Conservation (phyloP, 495 filamentous ascomycete species). For the Rostrohypoxylon terebratum region DNA sequence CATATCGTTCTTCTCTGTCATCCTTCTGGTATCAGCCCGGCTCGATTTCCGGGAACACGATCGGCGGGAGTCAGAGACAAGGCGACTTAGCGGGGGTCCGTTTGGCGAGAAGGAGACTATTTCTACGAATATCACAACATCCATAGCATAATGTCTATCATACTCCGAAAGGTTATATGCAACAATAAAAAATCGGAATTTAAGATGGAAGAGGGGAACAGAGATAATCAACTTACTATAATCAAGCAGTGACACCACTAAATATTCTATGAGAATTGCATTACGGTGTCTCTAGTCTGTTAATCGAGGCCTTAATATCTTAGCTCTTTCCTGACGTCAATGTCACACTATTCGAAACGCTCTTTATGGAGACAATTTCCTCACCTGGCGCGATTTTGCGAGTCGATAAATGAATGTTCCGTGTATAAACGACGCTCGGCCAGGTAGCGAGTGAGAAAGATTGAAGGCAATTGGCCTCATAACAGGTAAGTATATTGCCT, state of each 20-base stretch:
- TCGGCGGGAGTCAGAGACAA: background rate
- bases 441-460: too few relatives aligned
- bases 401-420: background rate
- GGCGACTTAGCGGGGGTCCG: background rate
- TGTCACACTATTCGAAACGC: background rate
- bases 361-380: background rate
- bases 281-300: background rate
- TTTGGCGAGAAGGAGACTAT: conserved; percentile 16
- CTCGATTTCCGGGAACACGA: conserved; percentile 35
- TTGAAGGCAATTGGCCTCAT: too few relatives aligned
- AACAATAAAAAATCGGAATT: too few relatives aligned
- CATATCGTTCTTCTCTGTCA: conserved; percentile 29
- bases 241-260: background rate
- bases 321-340: background rate
- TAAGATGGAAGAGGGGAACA: background rate
- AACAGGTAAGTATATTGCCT: too few relatives aligned
- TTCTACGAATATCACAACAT: background rate
- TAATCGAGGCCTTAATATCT: too few relatives aligned
- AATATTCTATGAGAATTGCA: background rate
- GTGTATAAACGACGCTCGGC: too few relatives aligned
- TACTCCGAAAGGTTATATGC: background rate
- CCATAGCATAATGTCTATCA: background rate
- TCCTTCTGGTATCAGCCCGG: conserved; percentile 28
- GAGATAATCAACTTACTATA: background rate
- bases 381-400: background rate